phyloP scores from a whole-genome alignment of 2,329 filamentous ascomycete species.

The Exophiala oligosperma region DNA sequence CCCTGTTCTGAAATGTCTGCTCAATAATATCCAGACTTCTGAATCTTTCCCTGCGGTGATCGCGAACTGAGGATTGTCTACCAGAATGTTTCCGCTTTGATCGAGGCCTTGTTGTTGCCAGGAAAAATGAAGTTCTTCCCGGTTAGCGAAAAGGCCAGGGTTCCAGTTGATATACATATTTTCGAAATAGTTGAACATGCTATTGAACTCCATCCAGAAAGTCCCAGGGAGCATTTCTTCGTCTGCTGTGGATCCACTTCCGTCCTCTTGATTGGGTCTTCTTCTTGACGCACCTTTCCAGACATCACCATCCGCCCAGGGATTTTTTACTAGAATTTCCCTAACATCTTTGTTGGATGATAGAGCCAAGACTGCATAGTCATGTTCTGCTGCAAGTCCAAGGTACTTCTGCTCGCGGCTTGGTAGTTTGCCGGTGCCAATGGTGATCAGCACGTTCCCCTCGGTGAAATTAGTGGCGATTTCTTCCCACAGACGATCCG shows the following conservation, averaged over 20 bases:
- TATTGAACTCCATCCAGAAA: conserved; percentile 90
- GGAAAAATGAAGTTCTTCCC: conserved; percentile 85
- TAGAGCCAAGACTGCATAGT: conserved; percentile 87
- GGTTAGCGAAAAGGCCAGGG: conserved; percentile 73
- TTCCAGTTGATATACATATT: conserved; percentile 99
- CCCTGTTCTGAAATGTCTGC: conserved; percentile 76
- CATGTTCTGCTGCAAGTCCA: conserved; percentile 85
- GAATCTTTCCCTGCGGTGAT: conserved; percentile 56
- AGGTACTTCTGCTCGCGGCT: conserved; percentile 73
- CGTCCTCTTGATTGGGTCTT: conserved; percentile 22
- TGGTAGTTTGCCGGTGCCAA: conserved; percentile 84
- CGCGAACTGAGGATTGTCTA: conserved; percentile 65
- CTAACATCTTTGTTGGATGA: conserved; percentile 62
- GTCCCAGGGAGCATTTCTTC: conserved; percentile 60
- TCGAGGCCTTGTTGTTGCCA: conserved; percentile 64
- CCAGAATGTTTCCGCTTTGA: conserved; percentile 29
- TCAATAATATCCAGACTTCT: conserved; percentile 79
- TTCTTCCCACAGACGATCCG: conserved; percentile 74
- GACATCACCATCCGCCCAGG: conserved; percentile 74
- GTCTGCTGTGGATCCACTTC: conserved; percentile 12
- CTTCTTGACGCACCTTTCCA: conserved; percentile 32
- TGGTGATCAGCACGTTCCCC: conserved; percentile 81
- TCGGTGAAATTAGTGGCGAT: conserved; percentile 72
- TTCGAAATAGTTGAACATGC: conserved; percentile 88
- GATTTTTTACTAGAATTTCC: conserved; percentile 86